Evolutionary conservation across 2,329 filamentous ascomycete genomes (phyloP), one percentile per base, ranked within the genome.

Genomic region (Hymenoscyphus repandus): DNA sequence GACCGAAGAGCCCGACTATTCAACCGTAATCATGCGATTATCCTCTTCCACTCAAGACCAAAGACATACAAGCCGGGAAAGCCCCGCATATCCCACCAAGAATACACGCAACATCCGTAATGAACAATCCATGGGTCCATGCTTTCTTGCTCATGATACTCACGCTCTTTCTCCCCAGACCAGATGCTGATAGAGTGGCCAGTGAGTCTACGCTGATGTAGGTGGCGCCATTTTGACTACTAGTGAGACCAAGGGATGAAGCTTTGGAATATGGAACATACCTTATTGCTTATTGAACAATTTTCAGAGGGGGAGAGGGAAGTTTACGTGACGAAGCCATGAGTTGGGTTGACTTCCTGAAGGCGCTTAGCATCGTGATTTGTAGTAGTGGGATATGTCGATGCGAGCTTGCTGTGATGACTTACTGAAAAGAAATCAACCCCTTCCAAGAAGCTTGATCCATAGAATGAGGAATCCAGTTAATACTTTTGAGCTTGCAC

Each of bases 71-170:
- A 69, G 85, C 82, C 51, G 86, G 86, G 85, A 86, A 90, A 18
- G 79, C 75, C n/a, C 86, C 86, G 58, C 86, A 90, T 46, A 79
- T 72, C 1, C 82, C 81, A 74, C 76, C 55, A 1, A 86, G 86
- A 83, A 90, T 89, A 60, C 90, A 85, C 12, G 72, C 72, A 43
- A 90, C 75, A 64, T 90, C 86, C 17, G 84, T 72, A 45, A 90
- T 81, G 58, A 90, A 80, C 9, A 90, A 74, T 0, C 83, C 86
- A 58, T 82, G 74, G 27, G 75, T 79, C 66, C 82, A 90, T 3
- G 72, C 66, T 45, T 78, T 73, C 49, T 79, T 83, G 65, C 82
- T 86, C 45, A 80, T 79, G n/a, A 90, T 68, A 17, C 86, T 78
- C 37, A 90, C 77, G 58, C 83, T 87, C 6, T 73, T 72, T 27